These are phyloP conservation scores for Plasmodium adleri DNA, from an alignment of 169 alveolate genomes.

Conservation along the genomic window DNA sequence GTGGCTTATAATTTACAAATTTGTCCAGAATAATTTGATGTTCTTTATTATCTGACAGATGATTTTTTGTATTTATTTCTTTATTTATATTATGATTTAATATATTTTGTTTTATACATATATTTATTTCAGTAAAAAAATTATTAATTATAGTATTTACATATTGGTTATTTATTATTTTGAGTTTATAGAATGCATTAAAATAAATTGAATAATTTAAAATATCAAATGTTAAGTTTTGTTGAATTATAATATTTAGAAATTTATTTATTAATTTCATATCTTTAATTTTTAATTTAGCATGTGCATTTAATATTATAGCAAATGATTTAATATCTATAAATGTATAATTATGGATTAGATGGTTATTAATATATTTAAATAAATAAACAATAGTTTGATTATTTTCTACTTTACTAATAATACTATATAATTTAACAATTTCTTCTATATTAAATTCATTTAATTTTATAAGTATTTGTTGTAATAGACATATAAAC, in stretches of 20 bases:
- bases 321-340: conserved; percentile 72
- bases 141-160: conserved; percentile 13
- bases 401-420: conserved; percentile 72
- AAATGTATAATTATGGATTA: conserved; percentile 63
- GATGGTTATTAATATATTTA: conserved; percentile 58
- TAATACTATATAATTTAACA: conserved; percentile 54
- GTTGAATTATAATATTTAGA: conserved; percentile 45
- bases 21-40: background rate
- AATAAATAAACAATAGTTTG: conserved; percentile 51
- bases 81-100: background rate
- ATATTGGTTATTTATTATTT: conserved; percentile 21
- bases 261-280: conserved; percentile 74
- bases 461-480: conserved; percentile 32
- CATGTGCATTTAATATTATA: conserved; percentile 60
- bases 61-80: background rate
- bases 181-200: conserved; percentile 66
- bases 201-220: conserved; percentile 59
- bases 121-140: conserved; percentile 31
- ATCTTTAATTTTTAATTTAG: conserved; percentile 74
- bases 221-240: conserved; percentile 41
- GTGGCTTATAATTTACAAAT: conserved; percentile 38
- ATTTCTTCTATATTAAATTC: conserved; percentile 60
- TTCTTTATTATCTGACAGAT: background rate
- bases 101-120: conserved; percentile 3
- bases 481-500: conserved; percentile 64